Conservation (phyloP, 306 rosid genomes). For the Trifolium repens region DNA sequence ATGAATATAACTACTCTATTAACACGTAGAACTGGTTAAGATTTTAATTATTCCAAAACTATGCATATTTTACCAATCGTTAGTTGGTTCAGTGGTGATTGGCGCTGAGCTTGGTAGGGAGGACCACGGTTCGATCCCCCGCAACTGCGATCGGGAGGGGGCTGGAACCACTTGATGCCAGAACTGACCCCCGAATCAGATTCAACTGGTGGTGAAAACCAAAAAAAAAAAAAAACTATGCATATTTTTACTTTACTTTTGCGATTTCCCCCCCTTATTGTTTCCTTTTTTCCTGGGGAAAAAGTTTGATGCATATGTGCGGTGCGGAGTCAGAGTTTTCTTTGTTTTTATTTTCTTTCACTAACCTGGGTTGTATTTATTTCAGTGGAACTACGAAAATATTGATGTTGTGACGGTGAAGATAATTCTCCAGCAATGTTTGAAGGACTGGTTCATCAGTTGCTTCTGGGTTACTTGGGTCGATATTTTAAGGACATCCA, state of each 20-base stretch:
- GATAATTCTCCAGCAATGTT: conserved; percentile 58
- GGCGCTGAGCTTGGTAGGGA: too few species aligned
- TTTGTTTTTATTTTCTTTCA: conserved; percentile 21
- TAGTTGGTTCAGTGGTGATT: too few species aligned
- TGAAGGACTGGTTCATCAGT: conserved; percentile 78
- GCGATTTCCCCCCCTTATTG: not conserved
- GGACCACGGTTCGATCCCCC: too few species aligned
- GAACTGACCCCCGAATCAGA: too few species aligned
- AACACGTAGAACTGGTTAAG: not conserved
- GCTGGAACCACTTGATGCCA: too few species aligned
- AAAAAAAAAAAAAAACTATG: not conserved
- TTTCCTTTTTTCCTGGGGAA: not conserved
- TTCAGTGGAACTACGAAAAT: conserved; percentile 36
- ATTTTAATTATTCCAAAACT: not conserved
- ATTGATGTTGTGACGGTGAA: conserved; percentile 33
- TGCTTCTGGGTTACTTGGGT: conserved; percentile 82
- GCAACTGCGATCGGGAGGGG: too few species aligned
- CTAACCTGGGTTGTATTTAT: conserved; percentile 39
- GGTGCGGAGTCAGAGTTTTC: not conserved
- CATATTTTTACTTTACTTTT: not conserved
- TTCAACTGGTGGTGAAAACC: too few species aligned
- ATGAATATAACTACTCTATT: not conserved
- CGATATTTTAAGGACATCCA: conserved; percentile 83
- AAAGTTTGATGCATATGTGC: not conserved
- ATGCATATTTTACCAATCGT: not conserved